A percentile compares a stretch with the other conserved stretches of the same genome.
phyloP scores from a whole-genome alignment of 768 basidiomycete genomes.

The Trametes sanguinea region DNA sequence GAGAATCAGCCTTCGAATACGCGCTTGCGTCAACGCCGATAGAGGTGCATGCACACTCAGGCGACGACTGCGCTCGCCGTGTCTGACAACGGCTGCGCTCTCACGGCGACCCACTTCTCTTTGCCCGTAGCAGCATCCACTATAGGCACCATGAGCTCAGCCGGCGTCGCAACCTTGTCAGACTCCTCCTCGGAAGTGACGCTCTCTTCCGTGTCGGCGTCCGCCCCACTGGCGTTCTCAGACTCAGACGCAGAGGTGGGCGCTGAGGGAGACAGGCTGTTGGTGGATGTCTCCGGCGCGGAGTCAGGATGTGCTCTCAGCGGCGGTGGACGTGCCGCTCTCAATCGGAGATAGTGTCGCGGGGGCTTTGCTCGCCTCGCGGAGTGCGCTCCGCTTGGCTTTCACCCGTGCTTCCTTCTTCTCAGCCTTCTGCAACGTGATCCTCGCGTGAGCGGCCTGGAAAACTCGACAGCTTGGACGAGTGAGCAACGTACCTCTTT shows the following conservation, averaged over 20 bases:
- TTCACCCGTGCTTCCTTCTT: slow-evolving; percentile 58
- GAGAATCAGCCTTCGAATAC: too few species aligned
- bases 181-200: slow-evolving; percentile 70
- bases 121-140: slow-evolving; percentile 34
- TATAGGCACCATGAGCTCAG: slow-evolving; percentile 13
- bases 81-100: slow-evolving; percentile 41
- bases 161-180: slow-evolving; percentile 39
- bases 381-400: slow-evolving; percentile 48
- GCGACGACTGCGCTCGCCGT: neutral
- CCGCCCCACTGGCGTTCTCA: slow-evolving; percentile 58
- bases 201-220: slow-evolving; percentile 77
- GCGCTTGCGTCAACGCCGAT: too few species aligned
- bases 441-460: slow-evolving; percentile 2
- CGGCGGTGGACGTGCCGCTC: slow-evolving; percentile 2
- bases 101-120: slow-evolving; percentile 82
- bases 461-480: neutral
- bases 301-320: slow-evolving; percentile 12
- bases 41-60: too few species aligned
- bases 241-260: slow-evolving; percentile 36
- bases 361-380: slow-evolving; percentile 28
- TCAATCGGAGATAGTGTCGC: slow-evolving; percentile 2
- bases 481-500: slow-evolving; percentile 24
- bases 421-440: slow-evolving; percentile 48
- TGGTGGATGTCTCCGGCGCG: slow-evolving; percentile 23
- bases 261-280: slow-evolving; percentile 21